Evolutionary conservation across 2,329 filamentous ascomycete species (phyloP), one percentile per base, ranked within the genome.

Genomic region (Sphaerulina populicola): DNA sequence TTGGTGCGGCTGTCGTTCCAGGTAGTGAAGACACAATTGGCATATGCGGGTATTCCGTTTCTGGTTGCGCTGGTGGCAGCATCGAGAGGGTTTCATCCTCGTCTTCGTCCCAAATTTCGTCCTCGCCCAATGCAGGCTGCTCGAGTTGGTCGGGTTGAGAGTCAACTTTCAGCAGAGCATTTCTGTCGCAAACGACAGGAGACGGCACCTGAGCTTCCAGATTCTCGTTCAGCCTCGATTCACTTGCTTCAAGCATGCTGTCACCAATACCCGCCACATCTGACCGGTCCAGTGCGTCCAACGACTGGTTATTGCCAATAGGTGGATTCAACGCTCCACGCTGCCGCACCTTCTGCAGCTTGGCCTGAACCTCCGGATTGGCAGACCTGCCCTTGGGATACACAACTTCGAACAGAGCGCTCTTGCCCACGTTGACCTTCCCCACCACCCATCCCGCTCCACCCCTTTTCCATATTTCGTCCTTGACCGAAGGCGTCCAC

Each of bases 361-460:
- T 39, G 11, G 40, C 47, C 38, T 51, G 43, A 15, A 41, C 29
- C 1, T 33, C 43, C 11, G 52, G 43, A 46, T 47, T 49, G 8
- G 37, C 39, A n/a, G 21, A 72, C 60, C 62, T 68, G 47, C 62
- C 74, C 86, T 91, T 83, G 3, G 94, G 91, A 62, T 90, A 95
- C 6, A 96, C 81, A 4, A 82, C 79, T 60, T 93, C 83, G 54
- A 97, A 94, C 2, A 98, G 77, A 64, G 85, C 85, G 61, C 91
- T 97, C 71, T 98, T 98, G 21, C 93, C 94, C 2, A 97, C 94
- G 64, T 98, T 98, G 56, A 89, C 88, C 69, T 95, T 97, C n/a
- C 93, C 93, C 2, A 98, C 86, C 75, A 98, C 83, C 91, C 93
- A 98, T 12, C 86, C 84, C 12, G 83, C 93, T 4, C 91, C 91